Percentiles rank a stretch among this genome's conserved stretches.
Conservation (phyloP, 2,329 filamentous ascomycete genomes). For the Pseudogymnoascus sp. region DNA sequence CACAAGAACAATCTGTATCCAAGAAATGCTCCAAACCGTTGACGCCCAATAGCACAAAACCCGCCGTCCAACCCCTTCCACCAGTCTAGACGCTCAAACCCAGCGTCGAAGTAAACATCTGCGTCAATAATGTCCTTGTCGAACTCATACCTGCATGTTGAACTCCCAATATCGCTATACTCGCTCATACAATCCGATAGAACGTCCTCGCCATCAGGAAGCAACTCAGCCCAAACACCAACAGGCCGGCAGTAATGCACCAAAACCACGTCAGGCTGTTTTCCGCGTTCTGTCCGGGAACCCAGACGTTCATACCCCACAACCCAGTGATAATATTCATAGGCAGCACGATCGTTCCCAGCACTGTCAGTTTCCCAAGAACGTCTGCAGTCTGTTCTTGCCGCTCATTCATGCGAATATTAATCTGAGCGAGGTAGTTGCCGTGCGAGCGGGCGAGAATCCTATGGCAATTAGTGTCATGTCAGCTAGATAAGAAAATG, state of each 20-base stretch:
- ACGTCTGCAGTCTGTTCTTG: conserved; percentile 94
- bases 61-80: neutral
- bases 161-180: neutral
- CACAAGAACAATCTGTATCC: neutral
- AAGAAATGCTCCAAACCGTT: neutral
- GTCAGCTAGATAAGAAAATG: conserved; percentile 12
- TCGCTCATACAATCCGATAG: conserved; percentile 26
- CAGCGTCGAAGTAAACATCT: neutral
- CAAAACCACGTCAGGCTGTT: conserved; percentile 67
- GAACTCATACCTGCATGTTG: neutral
- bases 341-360: conserved; percentile 92
- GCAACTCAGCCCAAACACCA: conserved; percentile 71
- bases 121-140: neutral
- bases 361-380: conserved; percentile 84
- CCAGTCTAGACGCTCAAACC: neutral
- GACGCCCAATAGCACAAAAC: neutral
- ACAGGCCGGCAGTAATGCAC: conserved; percentile 62
- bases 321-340: conserved; percentile 99
- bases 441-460: conserved; percentile 84
- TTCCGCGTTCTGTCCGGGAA: conserved; percentile 82
- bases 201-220: conserved; percentile 35
- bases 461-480: conserved; percentile 35
- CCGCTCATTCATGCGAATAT: conserved; percentile 96
- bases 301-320: conserved; percentile 98
- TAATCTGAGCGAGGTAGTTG: conserved; percentile 99